A percentile compares a stretch with the other conserved stretches of the same genome.
Conservation (phyloP, 2,329 filamentous ascomycete species). For the Pseudogymnoascus sp. region DNA sequence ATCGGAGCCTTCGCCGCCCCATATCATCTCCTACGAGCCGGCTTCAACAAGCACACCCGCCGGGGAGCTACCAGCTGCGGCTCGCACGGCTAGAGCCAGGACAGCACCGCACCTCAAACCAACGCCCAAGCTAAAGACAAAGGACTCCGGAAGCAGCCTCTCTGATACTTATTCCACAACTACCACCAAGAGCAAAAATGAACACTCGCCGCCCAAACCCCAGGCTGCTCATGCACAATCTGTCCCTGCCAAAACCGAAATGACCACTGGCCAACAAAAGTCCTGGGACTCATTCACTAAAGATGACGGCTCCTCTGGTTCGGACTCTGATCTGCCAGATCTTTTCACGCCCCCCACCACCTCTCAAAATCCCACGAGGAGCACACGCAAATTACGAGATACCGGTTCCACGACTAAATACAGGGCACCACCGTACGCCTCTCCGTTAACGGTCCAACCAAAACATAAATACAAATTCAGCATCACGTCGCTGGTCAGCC, state of each 20-base stretch:
- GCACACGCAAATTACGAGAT: background rate
- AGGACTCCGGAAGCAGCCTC: background rate
- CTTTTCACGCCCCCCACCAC: conserved; percentile 15
- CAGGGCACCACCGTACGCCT: conserved; percentile 37
- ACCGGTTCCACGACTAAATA: conserved; percentile 36
- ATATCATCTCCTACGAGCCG: background rate
- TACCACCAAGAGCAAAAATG: background rate
- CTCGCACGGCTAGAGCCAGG: background rate
- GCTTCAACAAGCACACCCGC: background rate
- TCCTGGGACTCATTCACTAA: background rate
- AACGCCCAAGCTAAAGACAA: background rate
- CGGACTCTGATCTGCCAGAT: conserved; percentile 8
- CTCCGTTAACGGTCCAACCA: conserved; percentile 45
- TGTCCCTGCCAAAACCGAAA: background rate
- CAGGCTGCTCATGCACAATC: background rate
- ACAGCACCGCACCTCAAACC: background rate
- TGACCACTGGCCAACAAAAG: background rate
- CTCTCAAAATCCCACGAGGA: background rate
- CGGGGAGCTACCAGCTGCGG: background rate
- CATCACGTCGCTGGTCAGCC: conserved; percentile 54
- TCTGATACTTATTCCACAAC: background rate
- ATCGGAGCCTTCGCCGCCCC: background rate
- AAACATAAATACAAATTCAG: conserved; percentile 53
- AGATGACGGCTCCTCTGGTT: background rate
- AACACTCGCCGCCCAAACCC: background rate